Percentiles rank a stretch among this genome's conserved stretches.
Conservation (phyloP, 2,329 filamentous ascomycete species). For the Aspergillus pseudoviridinutans region DNA sequence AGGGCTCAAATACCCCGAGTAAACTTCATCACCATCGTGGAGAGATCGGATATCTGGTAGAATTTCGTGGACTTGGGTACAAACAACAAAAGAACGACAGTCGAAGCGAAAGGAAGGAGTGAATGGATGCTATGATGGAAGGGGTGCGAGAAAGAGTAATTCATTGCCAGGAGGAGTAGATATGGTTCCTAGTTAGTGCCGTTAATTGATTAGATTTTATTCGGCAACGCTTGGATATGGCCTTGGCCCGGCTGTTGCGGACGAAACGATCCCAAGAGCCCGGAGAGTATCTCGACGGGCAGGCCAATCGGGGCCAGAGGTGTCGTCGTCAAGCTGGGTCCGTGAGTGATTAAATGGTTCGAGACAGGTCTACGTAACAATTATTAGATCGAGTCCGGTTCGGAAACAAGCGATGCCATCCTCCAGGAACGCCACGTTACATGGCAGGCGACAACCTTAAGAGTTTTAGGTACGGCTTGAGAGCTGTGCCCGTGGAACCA, state of each 20-base stretch:
- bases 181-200: neutral
- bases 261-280: neutral
- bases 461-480: neutral
- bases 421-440: neutral
- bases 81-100: neutral
- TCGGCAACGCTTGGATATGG: too few relatives aligned
- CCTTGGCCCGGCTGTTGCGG: neutral
- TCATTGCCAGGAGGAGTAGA: neutral
- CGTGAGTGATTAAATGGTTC: neutral
- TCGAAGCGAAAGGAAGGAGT: neutral
- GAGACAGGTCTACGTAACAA: neutral
- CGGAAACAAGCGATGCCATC: neutral
- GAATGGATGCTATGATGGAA: neutral
- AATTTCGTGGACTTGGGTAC: neutral
- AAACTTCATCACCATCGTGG: neutral
- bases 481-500: neutral
- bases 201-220: neutral
- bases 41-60: neutral
- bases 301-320: neutral
- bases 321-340: neutral
- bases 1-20: neutral
- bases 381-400: neutral
- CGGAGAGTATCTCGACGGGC: neutral
- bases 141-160: neutral
- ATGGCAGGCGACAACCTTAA: neutral